Conservation (phyloP, 2,329 filamentous ascomycete genomes). For the Neofusicoccum sp. region DNA sequence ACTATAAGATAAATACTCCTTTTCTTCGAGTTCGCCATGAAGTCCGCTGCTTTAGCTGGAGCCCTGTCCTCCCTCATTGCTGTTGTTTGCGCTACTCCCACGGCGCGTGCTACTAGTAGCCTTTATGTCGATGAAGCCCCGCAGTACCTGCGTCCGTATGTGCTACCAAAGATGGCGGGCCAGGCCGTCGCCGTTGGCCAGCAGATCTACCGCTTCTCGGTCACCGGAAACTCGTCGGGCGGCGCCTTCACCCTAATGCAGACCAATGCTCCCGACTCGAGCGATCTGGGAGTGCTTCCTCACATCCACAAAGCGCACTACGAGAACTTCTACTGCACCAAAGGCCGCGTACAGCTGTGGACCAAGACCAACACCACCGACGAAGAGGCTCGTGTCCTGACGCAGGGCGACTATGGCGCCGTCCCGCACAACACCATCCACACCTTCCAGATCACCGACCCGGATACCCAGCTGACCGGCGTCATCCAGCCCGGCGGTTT, state of each 20-base stretch:
- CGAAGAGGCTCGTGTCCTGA: conserved; percentile 39
- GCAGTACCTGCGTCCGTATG: conserved; percentile 35
- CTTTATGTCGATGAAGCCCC: conserved; percentile 30
- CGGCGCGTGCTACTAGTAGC: background rate
- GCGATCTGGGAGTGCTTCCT: conserved; percentile 42
- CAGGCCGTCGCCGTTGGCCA: conserved; percentile 36
- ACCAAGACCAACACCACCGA: conserved; percentile 35
- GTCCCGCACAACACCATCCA: conserved; percentile 48
- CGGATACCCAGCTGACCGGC: conserved; percentile 49
- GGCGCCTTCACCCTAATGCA: conserved; percentile 47
- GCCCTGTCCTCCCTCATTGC: background rate
- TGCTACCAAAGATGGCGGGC: conserved; percentile 36
- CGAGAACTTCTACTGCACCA: conserved; percentile 49
- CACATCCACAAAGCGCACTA: conserved; percentile 45
- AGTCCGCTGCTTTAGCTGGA: background rate
- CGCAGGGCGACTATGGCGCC: conserved; percentile 47
- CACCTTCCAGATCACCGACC: conserved; percentile 50
- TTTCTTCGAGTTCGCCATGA: background rate
- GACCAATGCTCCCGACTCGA: conserved; percentile 42
- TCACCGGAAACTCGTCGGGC: conserved; percentile 46
- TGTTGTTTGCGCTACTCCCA: background rate
- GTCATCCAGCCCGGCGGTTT: conserved; percentile 50
- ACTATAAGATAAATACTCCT: background rate
- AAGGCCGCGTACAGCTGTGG: conserved; percentile 49
- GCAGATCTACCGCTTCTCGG: conserved; percentile 44